phyloP scores from a whole-genome alignment of 2,329 filamentous ascomycete species.

The Diaporthe amygdali region DNA sequence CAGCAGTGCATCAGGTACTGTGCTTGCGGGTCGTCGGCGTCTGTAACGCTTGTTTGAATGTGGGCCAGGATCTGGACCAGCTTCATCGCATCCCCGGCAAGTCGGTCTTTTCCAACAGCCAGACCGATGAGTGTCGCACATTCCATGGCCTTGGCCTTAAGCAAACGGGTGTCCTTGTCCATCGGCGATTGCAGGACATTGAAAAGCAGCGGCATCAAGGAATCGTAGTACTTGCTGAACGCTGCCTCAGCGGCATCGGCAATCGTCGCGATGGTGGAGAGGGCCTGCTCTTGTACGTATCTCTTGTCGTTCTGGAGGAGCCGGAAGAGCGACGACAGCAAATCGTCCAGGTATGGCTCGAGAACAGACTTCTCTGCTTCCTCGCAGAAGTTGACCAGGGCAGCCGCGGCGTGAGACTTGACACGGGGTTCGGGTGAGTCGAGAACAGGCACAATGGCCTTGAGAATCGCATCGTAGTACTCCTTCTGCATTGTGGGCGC shows the following conservation, averaged over 20 bases:
- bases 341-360: constrained; percentile 89
- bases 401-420: constrained; percentile 96
- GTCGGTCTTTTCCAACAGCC: constrained; percentile 90
- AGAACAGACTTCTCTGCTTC: constrained; percentile 92
- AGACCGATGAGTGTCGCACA: constrained; percentile 95
- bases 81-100: constrained; percentile 84
- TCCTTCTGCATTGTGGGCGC: constrained; percentile 97
- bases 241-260: constrained; percentile 97
- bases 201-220: constrained; percentile 92
- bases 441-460: constrained; percentile 90
- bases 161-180: constrained; percentile 88
- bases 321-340: constrained; percentile 84
- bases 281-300: constrained; percentile 95
- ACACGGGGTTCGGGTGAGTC: constrained; percentile 90
- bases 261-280: constrained; percentile 97
- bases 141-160: constrained; percentile 98
- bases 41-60: constrained; percentile 86
- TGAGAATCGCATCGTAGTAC: constrained; percentile 86
- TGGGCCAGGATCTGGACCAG: constrained; percentile 86
- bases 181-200: constrained; percentile 88
- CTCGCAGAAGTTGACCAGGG: constrained; percentile 98
- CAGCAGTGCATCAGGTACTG: constrained; percentile 99
- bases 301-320: constrained; percentile 91
- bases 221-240: constrained; percentile 94
- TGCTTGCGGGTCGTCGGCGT: constrained; percentile 92